phyloP scores from a whole-genome alignment of 2,329 filamentous ascomycete species.

The Emydomyces testavorans region DNA sequence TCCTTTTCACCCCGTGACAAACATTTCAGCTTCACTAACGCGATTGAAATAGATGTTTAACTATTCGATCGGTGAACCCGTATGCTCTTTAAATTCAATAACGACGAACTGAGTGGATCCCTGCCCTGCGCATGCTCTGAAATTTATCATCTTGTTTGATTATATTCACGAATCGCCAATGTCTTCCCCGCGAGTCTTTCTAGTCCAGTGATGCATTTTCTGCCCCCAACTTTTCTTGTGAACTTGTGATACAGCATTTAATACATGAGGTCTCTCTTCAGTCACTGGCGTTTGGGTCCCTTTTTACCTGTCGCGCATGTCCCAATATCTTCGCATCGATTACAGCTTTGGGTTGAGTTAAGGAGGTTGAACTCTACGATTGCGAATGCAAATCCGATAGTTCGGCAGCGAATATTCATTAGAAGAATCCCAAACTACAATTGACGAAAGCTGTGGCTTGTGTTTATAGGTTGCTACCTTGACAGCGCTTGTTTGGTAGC shows the following conservation, averaged over 20 bases:
- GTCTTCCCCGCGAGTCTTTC: not conserved
- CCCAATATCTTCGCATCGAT: not conserved
- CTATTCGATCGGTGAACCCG: conserved; percentile 42
- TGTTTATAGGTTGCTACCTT: conserved; percentile 4
- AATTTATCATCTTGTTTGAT: not conserved
- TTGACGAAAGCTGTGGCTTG: not conserved
- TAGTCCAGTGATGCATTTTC: not conserved
- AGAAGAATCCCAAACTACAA: not conserved
- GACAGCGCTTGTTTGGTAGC: not conserved
- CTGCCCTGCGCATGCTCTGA: not conserved
- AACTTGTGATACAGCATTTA: not conserved
- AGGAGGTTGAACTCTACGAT: not conserved
- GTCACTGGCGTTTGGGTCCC: not conserved
- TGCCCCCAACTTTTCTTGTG: not conserved
- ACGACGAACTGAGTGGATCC: not conserved
- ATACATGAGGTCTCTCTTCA: not conserved
- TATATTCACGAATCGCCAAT: not conserved
- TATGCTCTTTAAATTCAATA: conserved; percentile 33
- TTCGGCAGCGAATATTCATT: not conserved
- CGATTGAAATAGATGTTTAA: conserved; percentile 33
- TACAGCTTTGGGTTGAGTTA: not conserved
- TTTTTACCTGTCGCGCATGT: not conserved
- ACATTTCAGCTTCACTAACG: conserved; percentile 18
- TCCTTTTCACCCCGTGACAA: not conserved
- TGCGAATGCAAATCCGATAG: not conserved